These are phyloP conservation scores for Trichophaea hybrida DNA, from an alignment of 2,329 filamentous ascomycete genomes.

Conservation along the genomic window DNA sequence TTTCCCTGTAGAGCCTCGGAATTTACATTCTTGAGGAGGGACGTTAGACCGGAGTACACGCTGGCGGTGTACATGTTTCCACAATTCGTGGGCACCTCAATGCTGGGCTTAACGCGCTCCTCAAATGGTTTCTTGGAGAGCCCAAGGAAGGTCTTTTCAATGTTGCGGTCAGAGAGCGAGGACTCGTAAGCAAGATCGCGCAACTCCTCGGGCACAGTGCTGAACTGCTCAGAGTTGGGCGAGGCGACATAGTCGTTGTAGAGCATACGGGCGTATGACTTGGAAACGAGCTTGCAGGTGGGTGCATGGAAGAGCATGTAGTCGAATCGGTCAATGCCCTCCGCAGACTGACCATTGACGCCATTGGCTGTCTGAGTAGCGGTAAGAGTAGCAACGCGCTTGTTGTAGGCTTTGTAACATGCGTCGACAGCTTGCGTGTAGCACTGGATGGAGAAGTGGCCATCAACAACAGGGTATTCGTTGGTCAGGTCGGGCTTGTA, in stretches of 20 bases:
- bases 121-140: slow-evolving; percentile 73
- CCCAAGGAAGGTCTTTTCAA: slow-evolving; percentile 77
- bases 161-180: slow-evolving; percentile 64
- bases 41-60: slow-evolving; percentile 43
- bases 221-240: slow-evolving; percentile 52
- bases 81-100: slow-evolving; percentile 64
- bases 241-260: slow-evolving; percentile 74
- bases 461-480: slow-evolving; percentile 76
- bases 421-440: slow-evolving; percentile 68
- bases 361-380: slow-evolving; percentile 38
- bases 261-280: slow-evolving; percentile 68
- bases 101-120: slow-evolving; percentile 58
- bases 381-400: slow-evolving; percentile 49
- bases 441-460: slow-evolving; percentile 69
- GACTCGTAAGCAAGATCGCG: slow-evolving; percentile 65
- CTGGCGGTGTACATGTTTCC: slow-evolving; percentile 50
- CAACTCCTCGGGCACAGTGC: slow-evolving; percentile 60
- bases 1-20: slow-evolving; percentile 53
- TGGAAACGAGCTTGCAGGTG: slow-evolving; percentile 75
- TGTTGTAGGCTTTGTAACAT: slow-evolving; percentile 67
- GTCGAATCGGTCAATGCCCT: slow-evolving; percentile 64
- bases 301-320: slow-evolving; percentile 72
- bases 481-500: slow-evolving; percentile 80
- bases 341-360: slow-evolving; percentile 39
- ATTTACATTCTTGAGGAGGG: slow-evolving; percentile 49